Evolutionary conservation across 768 basidiomycete species (phyloP).

Genomic region (Termitomyces sp.): DNA sequence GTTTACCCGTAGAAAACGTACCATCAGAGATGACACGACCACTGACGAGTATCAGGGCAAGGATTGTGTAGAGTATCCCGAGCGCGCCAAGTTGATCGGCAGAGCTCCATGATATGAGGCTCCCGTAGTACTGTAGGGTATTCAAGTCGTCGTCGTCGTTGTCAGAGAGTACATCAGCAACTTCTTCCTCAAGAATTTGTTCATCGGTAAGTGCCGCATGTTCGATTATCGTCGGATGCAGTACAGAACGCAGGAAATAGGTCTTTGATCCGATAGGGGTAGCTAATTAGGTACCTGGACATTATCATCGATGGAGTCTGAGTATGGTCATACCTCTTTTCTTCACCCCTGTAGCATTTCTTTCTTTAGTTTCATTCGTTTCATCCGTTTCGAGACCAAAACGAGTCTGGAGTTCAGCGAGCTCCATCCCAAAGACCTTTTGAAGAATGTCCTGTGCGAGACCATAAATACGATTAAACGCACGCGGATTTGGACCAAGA

Average conservation of each 20-base stretch:
- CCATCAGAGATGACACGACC: conserved; percentile 72
- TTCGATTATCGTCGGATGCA: conserved; percentile 59
- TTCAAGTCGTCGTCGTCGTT: conserved; percentile 43
- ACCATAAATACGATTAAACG: conserved; percentile 61
- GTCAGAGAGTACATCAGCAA: conserved; percentile 41
- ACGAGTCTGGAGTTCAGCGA: conserved; percentile 70
- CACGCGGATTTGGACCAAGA: conserved; percentile 35
- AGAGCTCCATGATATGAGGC: conserved; percentile 68
- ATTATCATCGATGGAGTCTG: background rate
- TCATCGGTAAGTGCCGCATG: conserved; percentile 52
- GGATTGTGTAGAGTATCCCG: conserved; percentile 77
- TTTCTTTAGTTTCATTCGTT: conserved; percentile 36
- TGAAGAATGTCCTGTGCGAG: conserved; percentile 61
- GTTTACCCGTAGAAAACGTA: conserved; percentile 29
- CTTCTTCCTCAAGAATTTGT: conserved; percentile 44
- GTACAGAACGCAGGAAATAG: conserved; percentile 76
- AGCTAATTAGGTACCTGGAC: conserved; percentile 25
- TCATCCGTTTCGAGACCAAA: conserved; percentile 46
- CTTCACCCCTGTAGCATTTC: conserved; percentile 51
- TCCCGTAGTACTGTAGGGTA: conserved; percentile 49
- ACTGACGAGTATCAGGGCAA: conserved; percentile 79
- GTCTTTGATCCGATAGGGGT: conserved; percentile 62
- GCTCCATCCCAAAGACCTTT: conserved; percentile 76
- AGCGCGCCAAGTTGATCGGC: conserved; percentile 61
- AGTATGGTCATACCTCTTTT: conserved; percentile 48